Conservation (phyloP, 768 basidiomycete genomes). For the Dentipellis sp. region DNA sequence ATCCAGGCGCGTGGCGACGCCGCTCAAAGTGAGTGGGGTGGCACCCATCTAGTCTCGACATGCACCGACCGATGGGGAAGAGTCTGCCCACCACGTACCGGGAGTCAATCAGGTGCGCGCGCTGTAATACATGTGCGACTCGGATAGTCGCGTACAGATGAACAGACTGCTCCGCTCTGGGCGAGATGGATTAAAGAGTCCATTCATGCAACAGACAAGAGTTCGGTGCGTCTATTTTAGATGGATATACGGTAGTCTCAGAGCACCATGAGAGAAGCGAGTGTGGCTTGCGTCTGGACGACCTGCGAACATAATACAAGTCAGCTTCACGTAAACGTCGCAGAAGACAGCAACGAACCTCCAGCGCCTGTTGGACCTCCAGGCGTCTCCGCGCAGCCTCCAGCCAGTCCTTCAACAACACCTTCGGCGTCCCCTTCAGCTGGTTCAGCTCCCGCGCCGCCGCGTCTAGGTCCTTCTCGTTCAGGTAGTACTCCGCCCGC, state of each 20-base stretch:
- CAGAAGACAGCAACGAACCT: slow-evolving; percentile 34
- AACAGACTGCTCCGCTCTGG: not conserved
- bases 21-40: too few relatives aligned
- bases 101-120: not conserved
- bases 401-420: slow-evolving; percentile 79
- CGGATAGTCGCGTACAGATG: not conserved
- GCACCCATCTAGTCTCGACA: too few relatives aligned
- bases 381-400: slow-evolving; percentile 79
- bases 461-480: slow-evolving; percentile 86
- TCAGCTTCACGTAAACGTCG: not conserved
- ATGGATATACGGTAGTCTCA: slow-evolving; percentile 17
- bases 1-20: too few relatives aligned
- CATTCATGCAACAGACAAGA: not conserved
- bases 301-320: slow-evolving; percentile 37
- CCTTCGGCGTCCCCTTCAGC: slow-evolving; percentile 71
- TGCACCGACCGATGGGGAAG: too few relatives aligned
- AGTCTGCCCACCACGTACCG: too few relatives aligned
- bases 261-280: slow-evolving; percentile 70
- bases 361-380: slow-evolving; percentile 87
- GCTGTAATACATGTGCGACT: not conserved
- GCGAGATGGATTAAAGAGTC: not conserved
- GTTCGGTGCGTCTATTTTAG: not conserved
- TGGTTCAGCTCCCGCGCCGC: slow-evolving; percentile 91
- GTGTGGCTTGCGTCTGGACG: slow-evolving; percentile 75
- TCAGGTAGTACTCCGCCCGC: slow-evolving; percentile 80